phyloP scores from a whole-genome alignment of 2,329 filamentous ascomycete species.

The Tolypocladium album region DNA sequence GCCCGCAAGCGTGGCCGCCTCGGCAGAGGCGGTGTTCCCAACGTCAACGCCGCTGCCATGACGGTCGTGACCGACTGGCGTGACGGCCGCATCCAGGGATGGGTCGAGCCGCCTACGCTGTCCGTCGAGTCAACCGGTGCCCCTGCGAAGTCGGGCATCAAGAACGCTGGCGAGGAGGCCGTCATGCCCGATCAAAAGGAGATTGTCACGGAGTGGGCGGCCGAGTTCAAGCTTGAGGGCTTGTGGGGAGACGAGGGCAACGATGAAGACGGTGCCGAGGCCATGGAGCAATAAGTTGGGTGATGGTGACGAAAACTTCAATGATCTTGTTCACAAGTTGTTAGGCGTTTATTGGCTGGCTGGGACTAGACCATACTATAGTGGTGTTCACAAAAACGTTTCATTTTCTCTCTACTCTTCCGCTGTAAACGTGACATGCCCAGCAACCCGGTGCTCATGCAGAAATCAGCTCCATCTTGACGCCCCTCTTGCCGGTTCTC shows the following conservation, averaged over 20 bases:
- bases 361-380: slow-evolving; percentile 13
- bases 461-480: slow-evolving; percentile 59
- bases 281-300: slow-evolving; percentile 37
- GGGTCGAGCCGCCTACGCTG: slow-evolving; percentile 67
- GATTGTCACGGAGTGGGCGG: slow-evolving; percentile 86
- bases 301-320: slow-evolving; percentile 1
- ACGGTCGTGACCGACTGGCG: slow-evolving; percentile 95
- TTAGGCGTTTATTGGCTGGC: slow-evolving; percentile 22
- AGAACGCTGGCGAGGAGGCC: slow-evolving; percentile 30
- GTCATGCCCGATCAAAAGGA: slow-evolving; percentile 61
- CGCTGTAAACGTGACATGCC: slow-evolving; percentile 5
- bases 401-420: background rate
- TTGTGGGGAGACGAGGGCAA: slow-evolving; percentile 62
- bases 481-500: slow-evolving; percentile 88
- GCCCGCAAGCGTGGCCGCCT: slow-evolving; percentile 85
- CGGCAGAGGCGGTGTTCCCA: slow-evolving; percentile 82
- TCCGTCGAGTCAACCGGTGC: slow-evolving; percentile 33
- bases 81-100: slow-evolving; percentile 88
- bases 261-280: slow-evolving; percentile 24
- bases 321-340: slow-evolving; percentile 4
- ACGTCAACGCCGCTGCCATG: slow-evolving; percentile 78
- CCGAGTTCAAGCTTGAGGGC: slow-evolving; percentile 90
- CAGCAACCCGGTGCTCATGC: slow-evolving; percentile 5
- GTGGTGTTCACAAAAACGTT: background rate
- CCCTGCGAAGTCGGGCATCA: slow-evolving; percentile 20